phyloP scores from a whole-genome alignment of 331 rosid genomes.

The Phaseolus coccineus region DNA sequence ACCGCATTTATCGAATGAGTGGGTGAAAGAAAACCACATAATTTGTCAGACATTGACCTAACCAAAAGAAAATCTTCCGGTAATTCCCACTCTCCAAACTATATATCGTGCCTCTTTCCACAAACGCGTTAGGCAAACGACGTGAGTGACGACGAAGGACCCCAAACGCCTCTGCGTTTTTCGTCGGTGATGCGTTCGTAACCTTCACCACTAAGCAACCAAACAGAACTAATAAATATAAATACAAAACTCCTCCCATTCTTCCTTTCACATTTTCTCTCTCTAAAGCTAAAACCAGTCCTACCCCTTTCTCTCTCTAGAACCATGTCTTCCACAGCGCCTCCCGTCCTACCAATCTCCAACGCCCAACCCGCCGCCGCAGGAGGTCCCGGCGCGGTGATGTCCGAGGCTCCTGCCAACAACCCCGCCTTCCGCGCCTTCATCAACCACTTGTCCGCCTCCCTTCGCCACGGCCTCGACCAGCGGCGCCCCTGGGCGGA shows the following conservation, averaged over 20 bases:
- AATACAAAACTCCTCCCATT: background rate
- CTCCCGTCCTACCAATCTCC: constrained; percentile 70
- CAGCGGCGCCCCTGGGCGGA: constrained; percentile 97
- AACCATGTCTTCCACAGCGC: constrained; percentile 56
- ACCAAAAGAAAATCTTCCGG: background rate
- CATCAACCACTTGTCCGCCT: constrained; percentile 57
- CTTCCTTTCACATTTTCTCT: background rate
- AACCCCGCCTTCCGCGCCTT: constrained; percentile 71
- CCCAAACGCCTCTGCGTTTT: constrained; percentile 26
- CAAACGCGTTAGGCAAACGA: constrained; percentile 39
- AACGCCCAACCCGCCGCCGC: background rate
- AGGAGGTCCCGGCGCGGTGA: constrained; percentile 26
- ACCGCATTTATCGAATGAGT: no score
- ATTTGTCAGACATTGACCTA: background rate
- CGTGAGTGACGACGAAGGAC: constrained; percentile 14
- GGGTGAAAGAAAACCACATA: no score
- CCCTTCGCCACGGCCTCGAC: constrained; percentile 77
- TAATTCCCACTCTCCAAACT: background rate
- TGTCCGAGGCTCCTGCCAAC: constrained; percentile 58
- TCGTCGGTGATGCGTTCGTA: constrained; percentile 35
- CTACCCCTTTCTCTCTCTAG: constrained; percentile 23
- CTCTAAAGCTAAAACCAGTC: background rate
- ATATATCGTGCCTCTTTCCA: background rate
- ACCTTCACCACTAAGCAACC: constrained; percentile 42
- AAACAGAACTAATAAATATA: background rate